A percentile compares a stretch with the other conserved stretches of the same genome.
phyloP scores from a whole-genome alignment of 148 eudicot species.

The Chenopodium quinoa region DNA sequence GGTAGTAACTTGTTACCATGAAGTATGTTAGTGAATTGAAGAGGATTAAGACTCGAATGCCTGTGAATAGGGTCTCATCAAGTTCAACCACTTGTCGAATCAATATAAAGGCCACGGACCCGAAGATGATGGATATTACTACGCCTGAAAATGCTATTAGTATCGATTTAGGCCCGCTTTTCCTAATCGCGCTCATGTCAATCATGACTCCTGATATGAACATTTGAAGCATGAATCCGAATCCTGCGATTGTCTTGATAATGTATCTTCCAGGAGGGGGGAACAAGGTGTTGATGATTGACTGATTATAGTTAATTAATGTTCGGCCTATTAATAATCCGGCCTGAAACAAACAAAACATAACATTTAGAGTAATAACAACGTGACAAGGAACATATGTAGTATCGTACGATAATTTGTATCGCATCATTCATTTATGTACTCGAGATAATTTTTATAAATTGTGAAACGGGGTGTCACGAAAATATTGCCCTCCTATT shows the following conservation, averaged over 20 bases:
- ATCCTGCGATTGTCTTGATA: conserved; percentile 31
- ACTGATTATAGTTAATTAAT: neutral
- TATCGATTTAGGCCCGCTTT: conserved; percentile 13
- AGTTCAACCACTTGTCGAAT: conserved; percentile 5
- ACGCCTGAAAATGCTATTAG: conserved; percentile 29
- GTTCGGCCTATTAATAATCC: conserved; percentile 39
- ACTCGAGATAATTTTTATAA: neutral
- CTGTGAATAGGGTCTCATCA: conserved; percentile 16
- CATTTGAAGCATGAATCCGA: conserved; percentile 41
- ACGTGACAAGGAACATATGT: neutral
- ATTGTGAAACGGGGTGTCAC: no score
- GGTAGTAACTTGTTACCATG: conserved; percentile 26
- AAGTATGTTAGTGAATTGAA: conserved; percentile 35
- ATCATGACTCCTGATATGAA: conserved; percentile 39
- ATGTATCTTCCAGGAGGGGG: conserved; percentile 35
- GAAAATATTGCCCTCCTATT: no score
- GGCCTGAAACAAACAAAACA: conserved; percentile 23
- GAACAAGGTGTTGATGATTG: conserved; percentile 11
- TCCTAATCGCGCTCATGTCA: conserved; percentile 22
- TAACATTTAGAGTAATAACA: neutral
- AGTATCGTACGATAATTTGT: neutral
- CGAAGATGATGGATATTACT: conserved; percentile 19
- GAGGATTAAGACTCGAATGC: conserved; percentile 22
- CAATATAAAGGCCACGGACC: conserved; percentile 7
- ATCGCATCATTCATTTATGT: no score